Conservation (phyloP, 495 filamentous ascomycete species). For the Mycothermus thermophilus region DNA sequence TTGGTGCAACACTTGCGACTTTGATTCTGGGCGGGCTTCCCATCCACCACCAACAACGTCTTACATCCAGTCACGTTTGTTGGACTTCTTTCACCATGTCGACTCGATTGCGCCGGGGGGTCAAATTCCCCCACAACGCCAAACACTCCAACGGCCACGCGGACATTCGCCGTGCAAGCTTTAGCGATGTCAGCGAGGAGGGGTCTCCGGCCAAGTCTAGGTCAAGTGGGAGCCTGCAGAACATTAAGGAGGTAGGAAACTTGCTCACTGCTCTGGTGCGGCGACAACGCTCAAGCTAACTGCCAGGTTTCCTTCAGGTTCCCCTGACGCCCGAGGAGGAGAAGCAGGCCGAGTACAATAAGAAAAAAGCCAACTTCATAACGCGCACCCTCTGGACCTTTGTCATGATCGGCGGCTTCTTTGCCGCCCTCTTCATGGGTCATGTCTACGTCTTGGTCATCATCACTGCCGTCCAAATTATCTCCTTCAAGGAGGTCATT, state of each 20-base stretch:
- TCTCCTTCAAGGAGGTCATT: slow-evolving; percentile 99
- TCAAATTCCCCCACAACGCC: slow-evolving; percentile 61
- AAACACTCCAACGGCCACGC: slow-evolving; percentile 31
- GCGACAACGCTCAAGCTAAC: background rate
- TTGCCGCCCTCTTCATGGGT: slow-evolving; percentile 77
- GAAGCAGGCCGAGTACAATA: slow-evolving; percentile 64
- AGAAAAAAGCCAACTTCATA: slow-evolving; percentile 97
- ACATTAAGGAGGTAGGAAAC: slow-evolving; percentile 25
- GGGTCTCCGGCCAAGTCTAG: slow-evolving; percentile 32
- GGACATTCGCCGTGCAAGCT: slow-evolving; percentile 51
- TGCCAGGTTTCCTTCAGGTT: slow-evolving; percentile 15
- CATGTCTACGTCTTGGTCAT: slow-evolving; percentile 94
- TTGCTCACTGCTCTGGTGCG: background rate
- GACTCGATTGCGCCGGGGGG: slow-evolving; percentile 46
- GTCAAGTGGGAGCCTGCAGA: slow-evolving; percentile 23
- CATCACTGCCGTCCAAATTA: slow-evolving; percentile 83
- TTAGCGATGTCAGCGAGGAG: slow-evolving; percentile 71
- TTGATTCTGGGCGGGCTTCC: too few species aligned
- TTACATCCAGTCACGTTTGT: too few species aligned
- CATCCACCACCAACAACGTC: too few species aligned
- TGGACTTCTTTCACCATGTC: too few species aligned
- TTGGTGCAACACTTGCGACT: too few species aligned
- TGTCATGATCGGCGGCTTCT: slow-evolving; percentile 92
- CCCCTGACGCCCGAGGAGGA: slow-evolving; percentile 12
- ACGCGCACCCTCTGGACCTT: slow-evolving; percentile 97